These are phyloP conservation scores for Triticum timopheevii DNA, from an alignment of 176 grass and related monocot genomes.

Conservation along the genomic window DNA sequence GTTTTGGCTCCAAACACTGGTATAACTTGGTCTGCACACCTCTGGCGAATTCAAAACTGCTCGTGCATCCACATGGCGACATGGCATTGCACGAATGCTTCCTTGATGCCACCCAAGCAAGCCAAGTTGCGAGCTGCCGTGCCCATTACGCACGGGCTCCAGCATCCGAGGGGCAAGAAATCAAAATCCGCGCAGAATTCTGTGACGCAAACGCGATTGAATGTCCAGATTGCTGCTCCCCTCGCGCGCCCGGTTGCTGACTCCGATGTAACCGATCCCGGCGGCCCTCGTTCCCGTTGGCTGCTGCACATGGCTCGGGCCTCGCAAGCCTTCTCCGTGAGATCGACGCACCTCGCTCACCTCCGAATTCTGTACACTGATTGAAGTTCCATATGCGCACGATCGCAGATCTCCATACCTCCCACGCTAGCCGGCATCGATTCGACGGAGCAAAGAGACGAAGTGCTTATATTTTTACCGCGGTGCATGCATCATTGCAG, in stretches of 20 bases:
- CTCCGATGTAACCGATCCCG: slow-evolving; percentile 24
- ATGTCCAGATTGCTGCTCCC: neutral
- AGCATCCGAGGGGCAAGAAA: neutral
- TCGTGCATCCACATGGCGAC: neutral
- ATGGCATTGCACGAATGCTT: slow-evolving; percentile 4
- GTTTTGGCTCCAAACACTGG: neutral
- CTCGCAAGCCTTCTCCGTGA: neutral
- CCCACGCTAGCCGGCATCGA: slow-evolving; percentile 10
- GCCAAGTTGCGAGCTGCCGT: slow-evolving; percentile 24
- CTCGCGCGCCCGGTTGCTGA: slow-evolving; percentile 2
- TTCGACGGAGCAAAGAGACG: slow-evolving; percentile 19
- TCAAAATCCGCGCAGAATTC: neutral
- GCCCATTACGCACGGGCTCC: slow-evolving; percentile 23
- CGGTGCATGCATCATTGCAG: slow-evolving; percentile 24
- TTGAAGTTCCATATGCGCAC: neutral
- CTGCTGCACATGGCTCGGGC: slow-evolving; percentile 2
- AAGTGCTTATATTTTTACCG: neutral
- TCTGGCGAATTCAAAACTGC: neutral
- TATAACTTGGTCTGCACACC: neutral
- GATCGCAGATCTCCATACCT: slow-evolving; percentile 28
- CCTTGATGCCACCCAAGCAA: neutral
- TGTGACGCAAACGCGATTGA: neutral
- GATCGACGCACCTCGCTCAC: neutral
- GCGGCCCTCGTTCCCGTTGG: slow-evolving; percentile 20
- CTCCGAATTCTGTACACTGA: neutral